Conservation (phyloP, 768 basidiomycete species). For the Leccinum sublutescens region DNA sequence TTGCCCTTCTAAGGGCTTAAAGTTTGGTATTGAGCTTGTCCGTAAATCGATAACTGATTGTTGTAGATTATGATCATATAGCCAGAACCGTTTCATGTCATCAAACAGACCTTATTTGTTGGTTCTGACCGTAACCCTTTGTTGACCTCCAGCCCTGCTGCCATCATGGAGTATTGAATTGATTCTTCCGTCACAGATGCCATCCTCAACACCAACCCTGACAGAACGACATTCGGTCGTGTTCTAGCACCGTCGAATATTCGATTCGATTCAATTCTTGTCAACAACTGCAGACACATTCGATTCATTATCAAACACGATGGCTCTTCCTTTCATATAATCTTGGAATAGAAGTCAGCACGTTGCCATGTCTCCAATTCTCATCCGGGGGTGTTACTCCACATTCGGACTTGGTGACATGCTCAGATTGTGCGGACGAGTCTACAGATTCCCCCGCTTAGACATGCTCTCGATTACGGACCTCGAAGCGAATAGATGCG, state of each 20-base stretch:
- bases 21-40: slow-evolving; percentile 56
- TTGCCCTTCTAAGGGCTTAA: slow-evolving; percentile 45
- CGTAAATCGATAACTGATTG: slow-evolving; percentile 59
- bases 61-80: slow-evolving; percentile 41
- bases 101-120: background rate
- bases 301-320: background rate
- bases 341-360: background rate
- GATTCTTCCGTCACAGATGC: background rate
- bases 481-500: background rate
- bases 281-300: background rate
- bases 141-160: background rate
- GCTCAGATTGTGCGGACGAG: slow-evolving; percentile 12
- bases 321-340: background rate
- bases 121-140: background rate
- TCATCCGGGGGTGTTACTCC: background rate
- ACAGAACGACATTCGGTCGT: background rate
- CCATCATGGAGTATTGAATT: background rate
- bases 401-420: background rate
- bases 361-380: background rate
- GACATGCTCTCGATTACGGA: background rate
- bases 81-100: background rate
- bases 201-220: slow-evolving; percentile 6
- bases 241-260: background rate
- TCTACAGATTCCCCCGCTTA: background rate
- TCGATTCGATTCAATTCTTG: background rate